A percentile compares a stretch with the other conserved stretches of the same genome.
Evolutionary conservation across 2,329 filamentous ascomycete species (phyloP).

Genomic region (Pleurostoma richardsiae): DNA sequence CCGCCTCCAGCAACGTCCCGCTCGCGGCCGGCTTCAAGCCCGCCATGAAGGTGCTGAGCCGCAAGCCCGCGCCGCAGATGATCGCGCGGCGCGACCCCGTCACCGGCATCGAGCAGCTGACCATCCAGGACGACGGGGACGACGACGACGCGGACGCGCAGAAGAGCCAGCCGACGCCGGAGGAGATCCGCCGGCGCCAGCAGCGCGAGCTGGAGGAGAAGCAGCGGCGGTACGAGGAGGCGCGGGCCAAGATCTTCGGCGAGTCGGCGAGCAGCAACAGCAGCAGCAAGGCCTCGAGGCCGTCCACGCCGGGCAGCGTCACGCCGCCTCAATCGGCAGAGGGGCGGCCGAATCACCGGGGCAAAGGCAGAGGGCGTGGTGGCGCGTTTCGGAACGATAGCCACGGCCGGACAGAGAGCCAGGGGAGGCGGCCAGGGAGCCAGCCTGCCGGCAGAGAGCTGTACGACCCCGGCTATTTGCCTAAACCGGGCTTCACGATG

Average conservation of each 20-base stretch:
- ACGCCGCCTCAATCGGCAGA: slow-evolving; percentile 51
- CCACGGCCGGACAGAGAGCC: slow-evolving; percentile 16
- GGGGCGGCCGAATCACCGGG: slow-evolving; percentile 34
- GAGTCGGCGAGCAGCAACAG: slow-evolving; percentile 26
- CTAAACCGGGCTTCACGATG: slow-evolving; percentile 52
- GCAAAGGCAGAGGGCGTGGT: slow-evolving; percentile 38
- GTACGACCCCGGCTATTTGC: slow-evolving; percentile 70
- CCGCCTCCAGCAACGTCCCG: slow-evolving; percentile 43
- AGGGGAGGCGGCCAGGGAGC: slow-evolving; percentile 17
- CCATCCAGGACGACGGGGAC: slow-evolving; percentile 47
- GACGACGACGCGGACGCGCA: slow-evolving; percentile 60
- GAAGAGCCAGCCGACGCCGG: slow-evolving; percentile 60
- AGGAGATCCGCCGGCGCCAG: slow-evolving; percentile 74
- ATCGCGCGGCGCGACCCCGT: slow-evolving; percentile 54
- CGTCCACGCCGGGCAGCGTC: slow-evolving; percentile 56
- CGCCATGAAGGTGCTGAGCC: slow-evolving; percentile 76
- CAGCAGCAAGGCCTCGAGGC: slow-evolving; percentile 34
- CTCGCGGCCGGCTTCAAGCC: slow-evolving; percentile 70
- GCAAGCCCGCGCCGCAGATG: slow-evolving; percentile 63
- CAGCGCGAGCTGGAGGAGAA: slow-evolving; percentile 82
- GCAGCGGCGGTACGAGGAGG: slow-evolving; percentile 85
- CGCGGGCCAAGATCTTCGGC: slow-evolving; percentile 81
- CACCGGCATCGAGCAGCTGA: slow-evolving; percentile 40
- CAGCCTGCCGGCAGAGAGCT: slow-evolving; percentile 49
- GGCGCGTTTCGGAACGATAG: slow-evolving; percentile 25